Conservation (phyloP, 495 filamentous ascomycete species). For the Penicillium paxilli region DNA sequence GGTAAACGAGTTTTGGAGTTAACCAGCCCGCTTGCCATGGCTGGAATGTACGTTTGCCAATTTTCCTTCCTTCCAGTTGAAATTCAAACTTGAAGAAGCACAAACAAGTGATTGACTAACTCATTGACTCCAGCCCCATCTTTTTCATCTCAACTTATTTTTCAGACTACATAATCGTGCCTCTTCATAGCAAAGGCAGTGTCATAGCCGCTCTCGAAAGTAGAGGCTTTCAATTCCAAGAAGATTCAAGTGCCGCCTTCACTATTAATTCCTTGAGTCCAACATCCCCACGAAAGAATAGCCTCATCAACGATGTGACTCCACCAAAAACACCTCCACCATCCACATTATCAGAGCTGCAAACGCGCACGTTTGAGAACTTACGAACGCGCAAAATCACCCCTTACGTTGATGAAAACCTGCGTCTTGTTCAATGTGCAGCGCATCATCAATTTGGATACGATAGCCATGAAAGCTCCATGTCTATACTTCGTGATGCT, state of each 20-base stretch:
- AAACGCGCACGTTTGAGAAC: conserved; percentile 75
- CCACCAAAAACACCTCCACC: conserved; percentile 75
- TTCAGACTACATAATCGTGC: conserved; percentile 94
- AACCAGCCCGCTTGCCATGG: conserved; percentile 86
- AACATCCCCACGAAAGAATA: conserved; percentile 26
- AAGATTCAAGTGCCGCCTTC: conserved; percentile 68
- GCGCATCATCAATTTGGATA: conserved; percentile 56
- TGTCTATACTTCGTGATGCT: conserved; percentile 45
- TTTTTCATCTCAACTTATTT: conserved; percentile 99
- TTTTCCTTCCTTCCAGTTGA: too few relatives aligned
- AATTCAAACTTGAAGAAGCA: neutral
- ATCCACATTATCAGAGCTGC: conserved; percentile 72
- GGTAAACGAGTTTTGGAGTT: conserved; percentile 92
- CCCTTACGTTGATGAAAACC: conserved; percentile 65
- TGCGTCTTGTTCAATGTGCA: conserved; percentile 83
- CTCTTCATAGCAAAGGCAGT: conserved; percentile 64
- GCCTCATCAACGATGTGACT: conserved; percentile 29
- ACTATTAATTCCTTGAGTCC: conserved; percentile 46
- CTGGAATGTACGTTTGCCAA: conserved; percentile 84
- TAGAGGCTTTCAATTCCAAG: conserved; percentile 82
- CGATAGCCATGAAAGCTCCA: conserved; percentile 44
- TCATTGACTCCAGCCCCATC: conserved; percentile 64
- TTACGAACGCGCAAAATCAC: conserved; percentile 72
- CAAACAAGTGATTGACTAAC: conserved; percentile 7
- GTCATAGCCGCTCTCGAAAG: conserved; percentile 77